Conservation (phyloP, 179 eudicot species). For the Actinidia chinensis region DNA sequence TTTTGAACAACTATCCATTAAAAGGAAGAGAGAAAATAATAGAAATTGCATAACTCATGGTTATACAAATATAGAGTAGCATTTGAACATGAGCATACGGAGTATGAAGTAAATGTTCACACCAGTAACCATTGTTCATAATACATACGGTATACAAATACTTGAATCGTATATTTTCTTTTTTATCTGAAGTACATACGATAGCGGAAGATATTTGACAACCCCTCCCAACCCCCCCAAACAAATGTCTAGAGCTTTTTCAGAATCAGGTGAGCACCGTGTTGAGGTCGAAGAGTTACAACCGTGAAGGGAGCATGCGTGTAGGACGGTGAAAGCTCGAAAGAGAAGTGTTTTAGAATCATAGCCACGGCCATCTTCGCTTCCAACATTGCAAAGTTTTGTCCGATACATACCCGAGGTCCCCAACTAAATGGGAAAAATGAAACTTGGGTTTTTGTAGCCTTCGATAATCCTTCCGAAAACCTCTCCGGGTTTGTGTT, state of each 20-base stretch:
- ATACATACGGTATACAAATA: too few species aligned
- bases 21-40: too few species aligned
- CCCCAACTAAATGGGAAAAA: constrained; percentile 55
- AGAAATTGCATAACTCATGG: too few species aligned
- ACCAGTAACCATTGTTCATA: too few species aligned
- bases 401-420: constrained; percentile 53
- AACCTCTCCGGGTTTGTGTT: constrained; percentile 15
- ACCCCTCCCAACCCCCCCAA: too few species aligned
- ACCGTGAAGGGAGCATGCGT: constrained; percentile 39
- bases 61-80: too few species aligned
- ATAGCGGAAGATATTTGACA: too few species aligned
- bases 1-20: too few species aligned
- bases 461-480: constrained; percentile 22
- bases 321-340: constrained; percentile 48
- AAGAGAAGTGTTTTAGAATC: constrained; percentile 45
- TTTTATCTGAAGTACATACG: too few species aligned
- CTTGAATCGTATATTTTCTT: too few species aligned
- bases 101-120: too few species aligned
- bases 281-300: constrained; percentile 35
- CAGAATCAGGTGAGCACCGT: not conserved
- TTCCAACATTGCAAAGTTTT: constrained; percentile 44
- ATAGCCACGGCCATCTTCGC: constrained; percentile 41
- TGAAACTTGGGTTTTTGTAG: constrained; percentile 32
- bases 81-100: too few species aligned
- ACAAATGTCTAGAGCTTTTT: not conserved